Conservation (phyloP, 192 early-diverging fungal genomes). For the Umbelopsis isabellina region DNA sequence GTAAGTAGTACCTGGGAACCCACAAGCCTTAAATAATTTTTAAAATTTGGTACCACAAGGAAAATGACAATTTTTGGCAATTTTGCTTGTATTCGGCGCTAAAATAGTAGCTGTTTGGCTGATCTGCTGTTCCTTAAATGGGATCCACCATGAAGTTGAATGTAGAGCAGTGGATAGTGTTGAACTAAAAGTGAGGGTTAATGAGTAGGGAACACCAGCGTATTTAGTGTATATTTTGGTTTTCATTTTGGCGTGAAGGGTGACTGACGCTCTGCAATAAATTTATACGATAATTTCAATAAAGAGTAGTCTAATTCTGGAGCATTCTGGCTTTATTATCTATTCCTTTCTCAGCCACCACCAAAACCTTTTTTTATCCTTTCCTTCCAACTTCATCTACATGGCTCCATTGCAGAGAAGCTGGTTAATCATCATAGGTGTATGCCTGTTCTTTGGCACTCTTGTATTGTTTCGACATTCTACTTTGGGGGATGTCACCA, state of each 20-base stretch:
- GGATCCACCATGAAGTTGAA: background rate
- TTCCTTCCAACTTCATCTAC: background rate
- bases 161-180: background rate
- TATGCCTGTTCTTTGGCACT: background rate
- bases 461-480: background rate
- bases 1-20: too few species aligned
- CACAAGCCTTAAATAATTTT: too few species aligned
- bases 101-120: background rate
- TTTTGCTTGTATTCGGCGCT: background rate
- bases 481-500: background rate
- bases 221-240: background rate
- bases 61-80: background rate
- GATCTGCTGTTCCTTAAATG: background rate
- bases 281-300: background rate
- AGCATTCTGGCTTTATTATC: background rate
- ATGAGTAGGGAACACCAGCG: background rate
- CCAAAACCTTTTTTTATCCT: background rate
- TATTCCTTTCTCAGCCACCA: background rate
- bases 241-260: background rate
- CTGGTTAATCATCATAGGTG: background rate
- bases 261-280: background rate
- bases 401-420: conserved; percentile 9
- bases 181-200: too few species aligned
- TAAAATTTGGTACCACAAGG: too few species aligned
- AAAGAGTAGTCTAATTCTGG: background rate